Evolutionary conservation across 768 basidiomycete genomes (phyloP).

Genomic region (Cantharellus anzutake): DNA sequence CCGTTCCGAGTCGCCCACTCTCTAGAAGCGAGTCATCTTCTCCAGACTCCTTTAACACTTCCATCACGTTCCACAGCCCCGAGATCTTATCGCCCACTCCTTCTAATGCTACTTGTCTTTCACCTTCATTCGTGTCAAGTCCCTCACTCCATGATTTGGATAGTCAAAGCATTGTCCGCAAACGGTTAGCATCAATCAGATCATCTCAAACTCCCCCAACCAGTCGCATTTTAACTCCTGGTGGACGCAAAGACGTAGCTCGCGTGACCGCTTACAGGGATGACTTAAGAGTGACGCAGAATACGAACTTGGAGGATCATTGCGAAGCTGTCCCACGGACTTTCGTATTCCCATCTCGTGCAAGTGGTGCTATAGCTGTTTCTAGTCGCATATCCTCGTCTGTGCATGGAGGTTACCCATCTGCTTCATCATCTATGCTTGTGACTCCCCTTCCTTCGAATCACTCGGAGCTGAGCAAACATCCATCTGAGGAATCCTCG

Average conservation of each 20-base stretch:
- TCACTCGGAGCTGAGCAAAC: no score
- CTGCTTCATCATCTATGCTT: no score
- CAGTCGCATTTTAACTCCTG: neutral
- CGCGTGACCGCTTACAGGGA: neutral
- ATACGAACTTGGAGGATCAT: neutral
- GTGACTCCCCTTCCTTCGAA: no score
- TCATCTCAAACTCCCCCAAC: neutral
- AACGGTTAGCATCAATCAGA: neutral
- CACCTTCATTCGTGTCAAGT: neutral
- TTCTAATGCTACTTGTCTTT: neutral
- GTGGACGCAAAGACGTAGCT: neutral
- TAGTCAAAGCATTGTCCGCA: neutral
- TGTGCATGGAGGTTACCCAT: no score
- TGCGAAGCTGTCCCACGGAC: neutral
- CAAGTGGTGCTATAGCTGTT: no score
- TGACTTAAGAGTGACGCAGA: neutral
- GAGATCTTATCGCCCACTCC: neutral
- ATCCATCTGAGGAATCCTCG: no score
- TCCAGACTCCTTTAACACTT: neutral
- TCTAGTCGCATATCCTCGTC: no score
- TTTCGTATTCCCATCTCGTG: neutral
- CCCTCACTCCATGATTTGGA: neutral
- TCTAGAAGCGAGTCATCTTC: neutral
- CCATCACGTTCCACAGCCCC: neutral
- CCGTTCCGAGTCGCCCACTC: neutral